Percentiles rank a stretch among this genome's conserved stretches.
Conservation (phyloP, 805 yeast species). For the Zygosaccharomyces gambellarensis region DNA sequence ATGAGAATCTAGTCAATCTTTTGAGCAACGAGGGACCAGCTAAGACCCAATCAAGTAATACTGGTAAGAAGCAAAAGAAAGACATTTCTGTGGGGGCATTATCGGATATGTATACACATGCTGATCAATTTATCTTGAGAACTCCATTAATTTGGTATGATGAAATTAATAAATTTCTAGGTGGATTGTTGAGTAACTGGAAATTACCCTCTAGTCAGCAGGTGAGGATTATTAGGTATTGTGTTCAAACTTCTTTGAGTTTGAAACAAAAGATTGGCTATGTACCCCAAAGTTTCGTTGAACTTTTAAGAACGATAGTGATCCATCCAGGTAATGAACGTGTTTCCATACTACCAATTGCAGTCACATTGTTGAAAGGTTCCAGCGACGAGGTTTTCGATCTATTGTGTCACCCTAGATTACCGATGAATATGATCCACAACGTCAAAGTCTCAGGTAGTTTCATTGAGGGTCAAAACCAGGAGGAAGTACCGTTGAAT, state of each 20-base stretch:
- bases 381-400: constrained; percentile 48
- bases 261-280: constrained; percentile 28
- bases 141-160: constrained; percentile 38
- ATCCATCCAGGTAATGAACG: constrained; percentile 63
- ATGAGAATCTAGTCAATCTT: constrained; percentile 31
- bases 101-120: constrained; percentile 65
- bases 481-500: neutral
- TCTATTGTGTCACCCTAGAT: constrained; percentile 66
- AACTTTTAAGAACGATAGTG: constrained; percentile 51
- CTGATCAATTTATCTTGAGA: constrained; percentile 46
- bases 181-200: constrained; percentile 43
- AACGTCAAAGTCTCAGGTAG: constrained; percentile 26
- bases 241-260: constrained; percentile 36
- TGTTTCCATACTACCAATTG: constrained; percentile 67
- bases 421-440: constrained; percentile 47
- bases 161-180: constrained; percentile 41
- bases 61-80: constrained; percentile 39
- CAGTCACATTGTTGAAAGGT: constrained; percentile 45
- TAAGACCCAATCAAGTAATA: constrained; percentile 6
- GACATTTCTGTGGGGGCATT: constrained; percentile 46
- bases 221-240: constrained; percentile 49
- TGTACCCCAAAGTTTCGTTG: constrained; percentile 28
- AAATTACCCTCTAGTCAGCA: constrained; percentile 59
- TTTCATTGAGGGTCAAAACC: constrained; percentile 13
- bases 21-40: constrained; percentile 14